Evolutionary conservation across 225 moss, liverwort and hornwort genomes (phyloP), one percentile per base, ranked within the genome.

Genomic region (Lunularia cruciata): DNA sequence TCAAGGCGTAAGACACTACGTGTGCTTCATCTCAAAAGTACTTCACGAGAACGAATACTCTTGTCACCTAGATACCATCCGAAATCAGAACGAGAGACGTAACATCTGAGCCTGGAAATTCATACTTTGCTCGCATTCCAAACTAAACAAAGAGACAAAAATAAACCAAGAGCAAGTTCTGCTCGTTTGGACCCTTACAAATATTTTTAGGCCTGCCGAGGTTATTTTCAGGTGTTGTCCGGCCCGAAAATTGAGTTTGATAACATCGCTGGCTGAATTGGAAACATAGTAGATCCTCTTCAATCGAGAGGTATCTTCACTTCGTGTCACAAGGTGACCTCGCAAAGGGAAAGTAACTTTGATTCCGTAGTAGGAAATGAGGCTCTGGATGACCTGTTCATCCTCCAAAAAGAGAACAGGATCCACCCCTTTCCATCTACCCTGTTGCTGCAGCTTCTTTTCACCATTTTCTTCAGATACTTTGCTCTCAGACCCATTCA

Each of bases 341-440:
- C 77, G 85, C 64, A 89, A 78, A 34, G 94, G 78, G 62, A 94
- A 87, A 2, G 89, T 69, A 30, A 89, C 91, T 69, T 81, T 81
- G 20, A 91, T 86, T 40, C 91, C 94, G 73, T 91, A 94, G 47
- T 87, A 94, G 0, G 77, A 84, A 19, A 89, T 70, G 30, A 94
- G 78, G 51, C 89, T 91, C 49, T 76, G 59, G 2, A 94, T 72
- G 32, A 94, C 83, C 58, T 82, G 74, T 71, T 94, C 89, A 62
- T 94, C 91, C 65, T 89, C 53, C 14, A 94, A 81, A 48, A 91
- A 82, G 38, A 94, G 83, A 71, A 94, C 89, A 47, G 94, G 94
- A 46, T 94, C 91, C 30, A 94, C 94, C 47, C 94, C 94, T 81
- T 88, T 89, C 94, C 94, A 94, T 42, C 84, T 87, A 34, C 94